phyloP scores from a whole-genome alignment of 2,329 filamentous ascomycete species.

The Ophiosphaerella korrae region DNA sequence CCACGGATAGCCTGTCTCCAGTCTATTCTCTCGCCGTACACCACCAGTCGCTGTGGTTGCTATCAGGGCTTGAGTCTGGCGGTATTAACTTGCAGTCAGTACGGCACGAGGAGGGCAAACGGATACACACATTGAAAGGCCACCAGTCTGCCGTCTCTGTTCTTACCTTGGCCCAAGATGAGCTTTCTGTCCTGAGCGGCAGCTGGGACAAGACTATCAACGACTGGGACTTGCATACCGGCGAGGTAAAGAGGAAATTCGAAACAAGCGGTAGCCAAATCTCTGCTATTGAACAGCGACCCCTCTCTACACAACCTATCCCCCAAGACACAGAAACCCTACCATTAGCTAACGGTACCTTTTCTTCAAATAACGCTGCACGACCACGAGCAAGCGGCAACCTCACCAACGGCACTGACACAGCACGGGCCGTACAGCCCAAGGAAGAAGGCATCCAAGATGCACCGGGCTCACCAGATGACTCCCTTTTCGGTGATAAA shows the following conservation, averaged over 20 bases:
- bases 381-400: constrained; percentile 63
- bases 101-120: constrained; percentile 90
- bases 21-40: constrained; percentile 95
- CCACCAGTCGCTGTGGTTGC: constrained; percentile 85
- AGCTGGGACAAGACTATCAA: constrained; percentile 95
- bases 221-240: constrained; percentile 94
- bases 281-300: constrained; percentile 83
- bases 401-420: constrained; percentile 48
- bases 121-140: constrained; percentile 77
- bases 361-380: constrained; percentile 73
- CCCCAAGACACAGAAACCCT: constrained; percentile 71
- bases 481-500: constrained; percentile 82
- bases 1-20: constrained; percentile 71
- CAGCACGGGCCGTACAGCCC: constrained; percentile 31
- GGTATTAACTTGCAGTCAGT: constrained; percentile 93
- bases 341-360: constrained; percentile 65
- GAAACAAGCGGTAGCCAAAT: constrained; percentile 81
- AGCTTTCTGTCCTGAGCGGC: constrained; percentile 84
- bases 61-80: constrained; percentile 88
- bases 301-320: constrained; percentile 74
- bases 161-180: constrained; percentile 79
- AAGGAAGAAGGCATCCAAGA: constrained; percentile 58
- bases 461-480: constrained; percentile 67
- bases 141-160: constrained; percentile 94
- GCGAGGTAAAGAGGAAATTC: constrained; percentile 75